phyloP scores from a whole-genome alignment of 2,329 filamentous ascomycete species.

The Ophiostoma sp. region DNA sequence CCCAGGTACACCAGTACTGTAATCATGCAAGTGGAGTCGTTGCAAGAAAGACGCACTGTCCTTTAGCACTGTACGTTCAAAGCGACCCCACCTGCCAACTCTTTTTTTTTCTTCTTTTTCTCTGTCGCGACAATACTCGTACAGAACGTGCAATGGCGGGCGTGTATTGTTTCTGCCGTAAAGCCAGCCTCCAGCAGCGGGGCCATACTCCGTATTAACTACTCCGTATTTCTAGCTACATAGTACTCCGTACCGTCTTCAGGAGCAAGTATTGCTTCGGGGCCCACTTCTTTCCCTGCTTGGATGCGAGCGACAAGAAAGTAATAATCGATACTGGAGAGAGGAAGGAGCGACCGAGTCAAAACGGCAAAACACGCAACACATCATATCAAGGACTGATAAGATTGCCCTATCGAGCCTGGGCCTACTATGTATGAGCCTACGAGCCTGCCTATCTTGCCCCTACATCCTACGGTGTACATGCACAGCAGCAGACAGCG shows the following conservation, averaged over 20 bases:
- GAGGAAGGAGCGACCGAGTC: not conserved
- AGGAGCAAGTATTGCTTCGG: not conserved
- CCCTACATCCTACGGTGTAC: conserved; percentile 1
- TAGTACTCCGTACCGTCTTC: not conserved
- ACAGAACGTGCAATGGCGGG: too few relatives aligned
- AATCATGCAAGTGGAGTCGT: not conserved
- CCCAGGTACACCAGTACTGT: not conserved
- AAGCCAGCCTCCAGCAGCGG: conserved; percentile 1
- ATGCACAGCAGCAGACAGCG: not conserved
- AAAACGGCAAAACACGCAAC: not conserved
- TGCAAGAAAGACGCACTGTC: not conserved
- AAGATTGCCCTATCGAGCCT: not conserved
- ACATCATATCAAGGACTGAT: not conserved
- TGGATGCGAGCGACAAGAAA: conserved; percentile 1
- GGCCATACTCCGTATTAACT: not conserved
- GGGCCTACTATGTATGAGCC: too few relatives aligned
- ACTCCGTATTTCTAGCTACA: not conserved
- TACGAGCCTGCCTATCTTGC: not conserved
- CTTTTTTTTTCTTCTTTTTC: not conserved
- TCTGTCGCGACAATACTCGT: not conserved
- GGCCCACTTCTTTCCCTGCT: conserved; percentile 6
- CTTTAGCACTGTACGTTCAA: not conserved
- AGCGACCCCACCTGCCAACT: conserved; percentile 8
- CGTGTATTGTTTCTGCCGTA: not conserved
- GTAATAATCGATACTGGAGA: not conserved